Base-by-base conservation (phyloP, 2,329 filamentous ascomycete species). In the Claviceps maximensis region DNA sequence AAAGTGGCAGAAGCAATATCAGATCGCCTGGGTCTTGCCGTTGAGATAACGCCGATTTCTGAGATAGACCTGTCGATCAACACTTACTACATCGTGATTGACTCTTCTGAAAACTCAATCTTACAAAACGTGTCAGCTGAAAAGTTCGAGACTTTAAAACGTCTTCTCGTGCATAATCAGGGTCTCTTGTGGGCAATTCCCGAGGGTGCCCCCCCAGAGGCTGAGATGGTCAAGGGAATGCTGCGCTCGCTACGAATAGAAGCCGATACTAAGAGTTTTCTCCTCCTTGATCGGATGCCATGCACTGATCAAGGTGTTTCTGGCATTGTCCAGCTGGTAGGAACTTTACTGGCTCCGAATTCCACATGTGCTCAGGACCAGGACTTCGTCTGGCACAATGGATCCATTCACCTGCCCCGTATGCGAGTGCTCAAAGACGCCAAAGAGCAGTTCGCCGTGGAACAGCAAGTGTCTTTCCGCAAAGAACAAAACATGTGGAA, bases 401-500 rank as follows among this genome's bases (percentile, higher is more conserved):
- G 48, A 3, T 44, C 38, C 19, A 44, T 58, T 7, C 40, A 55
- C 17, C 17, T 58, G 46, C 57, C 57, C n/a, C 55, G 57, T 15
- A 33, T 56, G 42, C 52, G 53, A 2, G 17, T 36, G 46, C 27
- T 53, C 10, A 29, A 27, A 15, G 49, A 53, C 2, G 33, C 50
- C 21, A 56, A 54, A 44, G 55, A 58, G 47, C 31, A 10, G 4
- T 56, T 58, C 23, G 53, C 49, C 13, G 48, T 45, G 7, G 53
- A 58, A 36, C 41, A 51, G 19, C 58, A 58, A 0, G 27, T 62
- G 17, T 53, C 55, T 19, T 46, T 57, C n/a, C 53, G 54, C 42
- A 58, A 57, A 41, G 49, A 55, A 42, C 61, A 62, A 45, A 54
- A 56, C 29, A 57, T 63, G 3, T 60, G 59, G 58, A 15, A 58